Evolutionary conservation across 1,139 yeast genomes (phyloP).

Genomic region (Debaryomyces fabryi): DNA sequence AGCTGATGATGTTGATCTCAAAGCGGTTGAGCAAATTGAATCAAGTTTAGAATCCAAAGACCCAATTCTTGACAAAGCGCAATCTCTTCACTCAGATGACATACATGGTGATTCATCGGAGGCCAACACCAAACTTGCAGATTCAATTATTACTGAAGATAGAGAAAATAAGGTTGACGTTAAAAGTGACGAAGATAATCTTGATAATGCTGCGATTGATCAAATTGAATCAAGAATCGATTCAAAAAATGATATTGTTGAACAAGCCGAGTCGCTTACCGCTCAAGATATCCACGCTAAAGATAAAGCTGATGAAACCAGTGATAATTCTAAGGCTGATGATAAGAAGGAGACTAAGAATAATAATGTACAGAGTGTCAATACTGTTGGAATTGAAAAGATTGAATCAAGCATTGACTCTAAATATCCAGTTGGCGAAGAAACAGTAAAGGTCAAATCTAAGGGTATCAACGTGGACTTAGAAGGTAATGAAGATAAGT

Average conservation of each 20-base stretch:
- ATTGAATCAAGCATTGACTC: slow-evolving; percentile 4
- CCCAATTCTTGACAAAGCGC: neutral
- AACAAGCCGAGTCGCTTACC: neutral
- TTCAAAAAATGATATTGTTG: neutral
- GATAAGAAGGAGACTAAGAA: neutral
- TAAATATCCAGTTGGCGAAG: neutral
- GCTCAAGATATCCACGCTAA: neutral
- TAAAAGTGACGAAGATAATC: slow-evolving; percentile 6
- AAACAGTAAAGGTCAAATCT: neutral
- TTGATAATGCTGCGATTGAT: slow-evolving; percentile 12
- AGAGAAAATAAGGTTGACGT: neutral
- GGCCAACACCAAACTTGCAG: neutral
- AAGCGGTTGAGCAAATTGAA: slow-evolving; percentile 16
- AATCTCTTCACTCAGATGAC: slow-evolving; percentile 2
- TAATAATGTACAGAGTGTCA: neutral
- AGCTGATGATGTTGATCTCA: neutral
- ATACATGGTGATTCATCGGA: neutral
- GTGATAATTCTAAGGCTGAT: neutral
- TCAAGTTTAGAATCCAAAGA: slow-evolving; percentile 1
- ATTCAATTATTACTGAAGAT: neutral
- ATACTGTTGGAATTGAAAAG: slow-evolving; percentile 14
- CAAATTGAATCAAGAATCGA: slow-evolving; percentile 10
- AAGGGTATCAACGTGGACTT: neutral
- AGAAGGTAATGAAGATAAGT: neutral
- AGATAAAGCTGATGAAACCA: neutral